phyloP scores from a whole-genome alignment of 2,329 filamentous ascomycete species.

The Fusarium haematococcum region DNA sequence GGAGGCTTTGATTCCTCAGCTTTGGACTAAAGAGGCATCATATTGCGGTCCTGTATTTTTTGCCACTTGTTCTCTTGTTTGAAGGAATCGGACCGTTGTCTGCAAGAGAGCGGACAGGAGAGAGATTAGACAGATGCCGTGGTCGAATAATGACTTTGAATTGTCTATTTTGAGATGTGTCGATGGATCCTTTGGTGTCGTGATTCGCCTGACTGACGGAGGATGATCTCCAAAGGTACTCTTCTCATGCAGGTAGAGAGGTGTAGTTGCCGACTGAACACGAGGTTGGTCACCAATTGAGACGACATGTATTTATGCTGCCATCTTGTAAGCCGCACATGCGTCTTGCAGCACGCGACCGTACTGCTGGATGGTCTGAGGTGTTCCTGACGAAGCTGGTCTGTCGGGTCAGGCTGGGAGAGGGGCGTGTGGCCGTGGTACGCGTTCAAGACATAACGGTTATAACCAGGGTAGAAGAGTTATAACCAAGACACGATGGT shows the following conservation, averaged over 20 bases:
- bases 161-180: not conserved
- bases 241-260: not conserved
- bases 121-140: not conserved
- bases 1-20: not conserved
- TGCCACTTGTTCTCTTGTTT: not conserved
- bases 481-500: not conserved
- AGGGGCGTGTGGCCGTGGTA: not conserved
- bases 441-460: not conserved
- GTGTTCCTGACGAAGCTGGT: not conserved
- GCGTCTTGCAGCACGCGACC: not conserved
- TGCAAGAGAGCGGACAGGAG: not conserved
- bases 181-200: not conserved
- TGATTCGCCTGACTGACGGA: not conserved
- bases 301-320: not conserved
- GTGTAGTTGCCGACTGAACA: not conserved
- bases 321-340: not conserved
- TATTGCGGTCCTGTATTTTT: not conserved
- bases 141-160: not conserved
- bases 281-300: not conserved
- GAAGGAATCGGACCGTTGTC: not conserved
- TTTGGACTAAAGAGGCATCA: not conserved
- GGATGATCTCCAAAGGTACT: not conserved
- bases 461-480: not conserved
- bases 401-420: not conserved
- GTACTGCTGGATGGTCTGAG: not conserved